Percentiles rank a stretch among this genome's conserved stretches.
Conservation (phyloP, 805 yeast genomes). For the Metschnikowia cubensis region DNA sequence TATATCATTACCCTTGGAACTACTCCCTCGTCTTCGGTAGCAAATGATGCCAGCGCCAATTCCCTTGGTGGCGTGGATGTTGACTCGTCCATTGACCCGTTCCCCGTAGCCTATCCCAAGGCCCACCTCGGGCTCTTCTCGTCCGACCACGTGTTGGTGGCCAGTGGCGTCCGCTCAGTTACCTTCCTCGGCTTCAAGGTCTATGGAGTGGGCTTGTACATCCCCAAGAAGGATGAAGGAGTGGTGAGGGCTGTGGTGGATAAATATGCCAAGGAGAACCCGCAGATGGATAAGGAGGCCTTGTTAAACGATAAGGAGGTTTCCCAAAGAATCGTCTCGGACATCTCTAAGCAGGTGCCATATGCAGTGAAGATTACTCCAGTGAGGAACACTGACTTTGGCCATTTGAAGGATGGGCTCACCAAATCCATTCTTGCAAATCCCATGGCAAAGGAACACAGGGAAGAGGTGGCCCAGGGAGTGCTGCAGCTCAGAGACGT, state of each 20-base stretch:
- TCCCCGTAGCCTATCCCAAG: constrained; percentile 26
- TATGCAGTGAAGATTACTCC: constrained; percentile 79
- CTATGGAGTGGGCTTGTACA: constrained; percentile 80
- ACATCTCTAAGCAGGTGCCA: constrained; percentile 55
- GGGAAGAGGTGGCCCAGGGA: constrained; percentile 49
- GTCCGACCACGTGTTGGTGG: constrained; percentile 54
- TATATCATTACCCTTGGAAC: too few species aligned
- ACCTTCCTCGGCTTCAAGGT: constrained; percentile 81
- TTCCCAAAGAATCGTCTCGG: constrained; percentile 52
- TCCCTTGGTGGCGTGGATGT: constrained; percentile 33
- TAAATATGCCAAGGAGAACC: constrained; percentile 7
- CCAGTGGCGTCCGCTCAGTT: constrained; percentile 78
- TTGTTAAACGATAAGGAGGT: constrained; percentile 46
- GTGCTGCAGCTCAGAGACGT: constrained; percentile 60
- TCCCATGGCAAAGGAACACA: constrained; percentile 49
- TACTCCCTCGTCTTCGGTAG: background rate
- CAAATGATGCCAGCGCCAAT: constrained; percentile 21
- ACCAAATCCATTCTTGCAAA: constrained; percentile 73
- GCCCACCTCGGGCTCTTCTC: constrained; percentile 18
- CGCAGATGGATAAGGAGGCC: constrained; percentile 3
- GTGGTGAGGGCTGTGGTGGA: constrained; percentile 9
- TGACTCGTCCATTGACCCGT: constrained; percentile 49
- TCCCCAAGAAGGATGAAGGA: constrained; percentile 54
- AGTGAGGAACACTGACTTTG: constrained; percentile 84
- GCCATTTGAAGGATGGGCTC: constrained; percentile 85